Evolutionary conservation across 164 flowering plant genomes (phyloP), one percentile per base, ranked within the genome.

Genomic region (Cinnamomum micranthum): DNA sequence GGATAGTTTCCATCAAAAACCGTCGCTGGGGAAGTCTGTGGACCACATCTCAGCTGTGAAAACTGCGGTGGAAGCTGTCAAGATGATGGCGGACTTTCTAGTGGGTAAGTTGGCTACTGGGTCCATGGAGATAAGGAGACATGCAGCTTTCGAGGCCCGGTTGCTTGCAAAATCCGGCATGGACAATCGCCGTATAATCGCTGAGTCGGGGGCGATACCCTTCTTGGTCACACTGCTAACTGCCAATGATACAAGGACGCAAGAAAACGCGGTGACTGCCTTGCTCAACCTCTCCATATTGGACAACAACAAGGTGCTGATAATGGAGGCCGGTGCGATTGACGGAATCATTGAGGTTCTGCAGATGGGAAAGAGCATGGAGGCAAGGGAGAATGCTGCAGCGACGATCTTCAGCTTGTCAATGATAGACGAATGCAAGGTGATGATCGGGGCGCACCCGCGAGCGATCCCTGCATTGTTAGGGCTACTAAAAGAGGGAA

Each of bases 301-400:
- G 33, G 87, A 87, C 67, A 86, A 87, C 81, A 90, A 92, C 78
- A 91, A 88, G 84, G 67, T 72, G 1, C 72, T 86, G 10, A 89
- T 90, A 63, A 81, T 88, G 90, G 87, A 86, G 67, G 90, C 91
- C 0, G 92, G 93, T 7, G 89, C 90, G 25, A 76, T 90, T 3
- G 90, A 86, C 71, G 77, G 65, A 80, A 85, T 91, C 19, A 52
- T 87, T 33, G 75, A 84, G 17, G 91, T 90, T 33, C 71, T 92
- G 35, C 74, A 78, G 68, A 74, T 73, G 1, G 94, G 96, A 25
- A 84, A 74, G 76, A 89, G 87, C 52, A 87, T 81, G 90, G 96
- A 91, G 76, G 91, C 94, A 14, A 87, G 90, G 76, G 96, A 89
- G 83, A 92, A 94, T 79, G 94, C 97, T 64, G 94, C 97, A 58